phyloP scores from a whole-genome alignment of 2,329 filamentous ascomycete genomes.

The Cercospora berteroae region DNA sequence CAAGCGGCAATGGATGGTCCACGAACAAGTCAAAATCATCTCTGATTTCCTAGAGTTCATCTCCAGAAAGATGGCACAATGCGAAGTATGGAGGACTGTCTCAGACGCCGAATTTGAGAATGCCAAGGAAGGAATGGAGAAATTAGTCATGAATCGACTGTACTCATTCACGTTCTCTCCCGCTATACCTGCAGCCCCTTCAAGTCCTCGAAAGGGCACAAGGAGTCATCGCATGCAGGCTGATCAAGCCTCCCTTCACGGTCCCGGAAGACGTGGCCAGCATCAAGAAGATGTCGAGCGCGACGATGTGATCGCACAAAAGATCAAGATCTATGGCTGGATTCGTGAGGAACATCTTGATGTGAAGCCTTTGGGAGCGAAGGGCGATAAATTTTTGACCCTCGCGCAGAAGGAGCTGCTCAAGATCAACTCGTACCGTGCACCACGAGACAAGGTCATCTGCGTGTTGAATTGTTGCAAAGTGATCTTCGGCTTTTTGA shows the following conservation, averaged over 20 bases:
- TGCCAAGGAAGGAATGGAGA: slow-evolving; percentile 97
- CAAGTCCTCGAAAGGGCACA: slow-evolving; percentile 65
- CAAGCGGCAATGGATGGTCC: slow-evolving; percentile 99
- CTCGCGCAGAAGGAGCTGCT: slow-evolving; percentile 91
- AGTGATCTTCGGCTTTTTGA: slow-evolving; percentile 93
- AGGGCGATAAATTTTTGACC: slow-evolving; percentile 81
- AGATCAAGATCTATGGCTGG: slow-evolving; percentile 96
- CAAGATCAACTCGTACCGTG: slow-evolving; percentile 95
- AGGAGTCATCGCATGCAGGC: slow-evolving; percentile 54
- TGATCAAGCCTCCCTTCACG: slow-evolving; percentile 48
- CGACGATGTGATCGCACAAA: slow-evolving; percentile 92
- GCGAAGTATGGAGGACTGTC: slow-evolving; percentile 93
- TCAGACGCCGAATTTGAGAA: slow-evolving; percentile 98
- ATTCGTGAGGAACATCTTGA: slow-evolving; percentile 90
- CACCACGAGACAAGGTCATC: slow-evolving; percentile 97
- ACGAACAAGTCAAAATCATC: slow-evolving; percentile 99
- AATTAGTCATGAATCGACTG: slow-evolving; percentile 95
- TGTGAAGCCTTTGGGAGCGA: slow-evolving; percentile 79
- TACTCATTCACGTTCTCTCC: slow-evolving; percentile 97
- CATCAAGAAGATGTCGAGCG: slow-evolving; percentile 98
- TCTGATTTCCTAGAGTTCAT: slow-evolving; percentile 96
- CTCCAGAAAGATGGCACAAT: slow-evolving; percentile 95
- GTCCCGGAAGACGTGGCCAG: slow-evolving; percentile 84
- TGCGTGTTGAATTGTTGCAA: slow-evolving; percentile 99
- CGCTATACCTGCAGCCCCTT: slow-evolving; percentile 76